Conservation (phyloP, 192 early-diverging fungal genomes). For the Podila minutissima region DNA sequence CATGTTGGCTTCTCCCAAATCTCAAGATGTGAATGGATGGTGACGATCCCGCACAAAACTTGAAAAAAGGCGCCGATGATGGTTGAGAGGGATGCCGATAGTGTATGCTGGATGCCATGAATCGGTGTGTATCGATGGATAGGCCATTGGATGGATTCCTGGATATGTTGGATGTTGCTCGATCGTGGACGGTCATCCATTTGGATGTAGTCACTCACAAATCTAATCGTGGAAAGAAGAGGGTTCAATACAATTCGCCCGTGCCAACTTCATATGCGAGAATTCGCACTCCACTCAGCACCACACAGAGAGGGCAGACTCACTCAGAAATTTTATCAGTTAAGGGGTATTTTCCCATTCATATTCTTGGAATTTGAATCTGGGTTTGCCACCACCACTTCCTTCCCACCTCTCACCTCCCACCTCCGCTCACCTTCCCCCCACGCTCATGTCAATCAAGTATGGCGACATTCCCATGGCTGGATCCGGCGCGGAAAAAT, state of each 20-base stretch:
- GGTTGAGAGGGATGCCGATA: neutral
- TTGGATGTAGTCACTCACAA: constrained; percentile 9
- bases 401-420: neutral
- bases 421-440: neutral
- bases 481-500: constrained; percentile 5
- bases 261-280: constrained; percentile 3
- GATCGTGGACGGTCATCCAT: constrained; percentile 1
- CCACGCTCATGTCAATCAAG: neutral
- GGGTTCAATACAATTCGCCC: constrained; percentile 6
- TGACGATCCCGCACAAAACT: neutral
- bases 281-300: too few species aligned
- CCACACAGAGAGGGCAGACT: neutral
- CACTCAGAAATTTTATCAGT: neutral
- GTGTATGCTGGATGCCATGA: neutral
- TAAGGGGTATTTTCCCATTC: neutral
- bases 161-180: constrained; percentile 5
- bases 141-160: constrained; percentile 5
- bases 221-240: constrained; percentile 11
- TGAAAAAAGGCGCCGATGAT: too few species aligned
- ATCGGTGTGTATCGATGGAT: constrained; percentile 1
- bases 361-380: too few species aligned
- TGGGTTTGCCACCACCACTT: neutral
- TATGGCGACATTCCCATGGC: constrained; percentile 12
- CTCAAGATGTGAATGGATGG: neutral
- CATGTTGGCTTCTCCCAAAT: neutral